These are phyloP conservation scores for Mortierella sp. DNA, from an alignment of 371 early-diverging fungal genomes.

Conservation along the genomic window DNA sequence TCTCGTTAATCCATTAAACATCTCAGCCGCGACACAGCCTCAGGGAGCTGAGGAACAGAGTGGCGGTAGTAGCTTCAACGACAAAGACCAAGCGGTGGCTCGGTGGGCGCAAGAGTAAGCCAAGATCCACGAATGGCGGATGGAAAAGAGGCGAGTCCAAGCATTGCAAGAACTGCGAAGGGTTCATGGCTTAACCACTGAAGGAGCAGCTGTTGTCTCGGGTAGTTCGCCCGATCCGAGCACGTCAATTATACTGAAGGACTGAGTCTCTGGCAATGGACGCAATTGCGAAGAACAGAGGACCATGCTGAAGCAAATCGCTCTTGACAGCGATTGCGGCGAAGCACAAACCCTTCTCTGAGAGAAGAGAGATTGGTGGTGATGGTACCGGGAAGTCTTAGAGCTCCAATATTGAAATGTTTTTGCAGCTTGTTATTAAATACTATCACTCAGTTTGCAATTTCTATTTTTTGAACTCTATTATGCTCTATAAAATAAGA, in stretches of 20 bases:
- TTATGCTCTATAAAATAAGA: background rate
- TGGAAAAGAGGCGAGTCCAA: constrained; percentile 9
- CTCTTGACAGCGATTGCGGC: no score
- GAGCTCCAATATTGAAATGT: no score
- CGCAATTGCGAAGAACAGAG: background rate
- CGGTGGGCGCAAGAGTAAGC: constrained; percentile 35
- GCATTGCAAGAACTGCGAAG: constrained; percentile 3
- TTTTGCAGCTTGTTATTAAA: no score
- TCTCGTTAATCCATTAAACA: background rate
- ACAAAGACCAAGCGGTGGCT: background rate
- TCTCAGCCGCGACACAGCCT: background rate
- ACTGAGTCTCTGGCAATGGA: background rate
- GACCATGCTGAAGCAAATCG: no score
- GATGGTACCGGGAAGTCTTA: no score
- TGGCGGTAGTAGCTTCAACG: background rate
- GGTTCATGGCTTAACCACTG: background rate
- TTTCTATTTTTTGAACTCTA: background rate
- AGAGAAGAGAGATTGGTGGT: no score
- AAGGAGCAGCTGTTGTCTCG: background rate
- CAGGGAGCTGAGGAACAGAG: background rate
- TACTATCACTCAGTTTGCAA: background rate
- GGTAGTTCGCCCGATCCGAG: background rate
- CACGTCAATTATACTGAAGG: background rate
- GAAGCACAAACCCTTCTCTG: no score
- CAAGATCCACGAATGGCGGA: constrained; percentile 22